Base-by-base conservation (phyloP, 2,329 filamentous ascomycete genomes). In the Exophiala xenobiotica region DNA sequence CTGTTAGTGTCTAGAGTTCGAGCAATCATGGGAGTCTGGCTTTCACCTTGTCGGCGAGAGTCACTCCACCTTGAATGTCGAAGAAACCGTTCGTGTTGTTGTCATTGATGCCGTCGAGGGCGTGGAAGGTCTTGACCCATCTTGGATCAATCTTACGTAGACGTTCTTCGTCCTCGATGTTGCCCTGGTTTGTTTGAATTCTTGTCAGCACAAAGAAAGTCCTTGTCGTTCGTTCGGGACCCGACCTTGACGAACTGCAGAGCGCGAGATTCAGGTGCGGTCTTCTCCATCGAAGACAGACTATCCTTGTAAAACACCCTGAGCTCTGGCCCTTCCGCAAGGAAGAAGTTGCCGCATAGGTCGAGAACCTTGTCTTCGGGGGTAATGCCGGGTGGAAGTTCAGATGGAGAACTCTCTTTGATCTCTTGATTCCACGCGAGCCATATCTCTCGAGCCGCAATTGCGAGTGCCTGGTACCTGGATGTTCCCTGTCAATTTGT, bases 331-430 rank as follows among this genome's bases (percentile, higher is more conserved):
- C 69, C 66, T 46, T 69, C 71, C 0, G 64, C 69, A 67, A 70
- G 75, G 64, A 73, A 77, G 35, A 77, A 75, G 27, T 74, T 74
- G 1, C 73, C 75, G 61, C 77, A 67, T 60, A 77, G 74, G 61
- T 75, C 77, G 61, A 72, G 71, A 0, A 73, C 71, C 53, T 65
- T 64, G 51, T 66, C 66, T 22, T 65, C 64, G 58, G 64, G 16
- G 59, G 61, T n/a, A 61, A 65, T 46, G 9, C 56, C 57, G 0
- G 18, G 8, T 1, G 63, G 62, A n/a, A 64, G 58, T n/a, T 56
- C 51, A 3, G 54, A 56, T 24, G 39, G 39, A 33, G 42, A 24
- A 27, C 49, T 52, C 11, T 46, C 26, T 37, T 37, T 50, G 29
- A 64, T 62, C 22, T 18, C 35, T 26, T 51, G 23, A 19, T 64